Evolutionary conservation across 2,329 filamentous ascomycete species (phyloP), one percentile per base, ranked within the genome.

Genomic region (Proliferodiscus dingleyae): DNA sequence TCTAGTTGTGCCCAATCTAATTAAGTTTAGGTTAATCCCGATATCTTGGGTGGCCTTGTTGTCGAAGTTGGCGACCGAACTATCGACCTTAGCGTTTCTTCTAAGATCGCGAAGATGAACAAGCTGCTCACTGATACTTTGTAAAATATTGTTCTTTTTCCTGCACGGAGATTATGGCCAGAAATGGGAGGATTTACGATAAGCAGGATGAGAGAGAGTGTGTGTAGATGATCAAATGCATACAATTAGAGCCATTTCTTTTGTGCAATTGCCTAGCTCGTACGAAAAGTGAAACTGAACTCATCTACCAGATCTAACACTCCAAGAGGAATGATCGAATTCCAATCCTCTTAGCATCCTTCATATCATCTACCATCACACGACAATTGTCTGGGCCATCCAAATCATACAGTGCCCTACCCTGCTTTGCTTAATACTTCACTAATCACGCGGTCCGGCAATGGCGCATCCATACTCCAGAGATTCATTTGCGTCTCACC

Each of bases 31-130:
- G 87, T 97, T 70, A 93, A 95, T 81, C 80, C 91, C 52, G 91
- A 97, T 49, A 91, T 98, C 66, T 73, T 94, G 58, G 93, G 93
- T 58, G 93, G 93, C 53, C 83, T 98, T 59, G 73, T 98, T 57
- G 91, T 98, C 65, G 91, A 97, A 75, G 86, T 97, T 60, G 91
- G 90, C 64, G 91, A 97, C 79, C 87, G 91, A 67, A 97, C 91
- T 69, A 95, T 98, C 67, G 93, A 98, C 73, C 85, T 96, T 61
- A 93, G 86, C 72, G 90, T 98, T 65, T 91, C 91, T 40, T 78
- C 87, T 68, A 94, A 91, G 80, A 85, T 98, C 71, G 80, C 87
- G 69, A 95, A 89, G 83, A 88, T 98, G 81, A 98, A 98, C 88
- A 98, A 97, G 85, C 84, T 95, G 69, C 86, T 98, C 67, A 90